Base-by-base conservation (phyloP, 139 green algal species). In the Auxenochlorella pyrenoidosa region DNA sequence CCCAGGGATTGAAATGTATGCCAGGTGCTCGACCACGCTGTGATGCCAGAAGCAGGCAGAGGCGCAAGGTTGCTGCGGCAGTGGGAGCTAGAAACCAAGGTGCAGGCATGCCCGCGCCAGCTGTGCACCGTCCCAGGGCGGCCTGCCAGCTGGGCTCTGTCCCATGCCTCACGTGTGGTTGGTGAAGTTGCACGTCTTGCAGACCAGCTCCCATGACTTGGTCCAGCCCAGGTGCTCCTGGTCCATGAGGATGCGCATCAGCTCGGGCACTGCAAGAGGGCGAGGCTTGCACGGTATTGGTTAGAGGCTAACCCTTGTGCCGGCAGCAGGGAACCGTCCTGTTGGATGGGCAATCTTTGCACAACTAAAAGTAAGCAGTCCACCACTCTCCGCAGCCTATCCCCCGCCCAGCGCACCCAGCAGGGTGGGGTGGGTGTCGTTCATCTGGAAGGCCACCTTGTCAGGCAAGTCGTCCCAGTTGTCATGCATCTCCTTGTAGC, bases 191-290 rank as follows among this genome's bases (percentile, higher is more conserved):
- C 98, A 98, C 36, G 96, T 94, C 90, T 95, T 93, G 60, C 73
- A 93, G 34, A 93, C 94, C 68, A 98, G 95, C 8, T 95, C 93
- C 98, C 98, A 99, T 38, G 94, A 89, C 88, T 96, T 93, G 75
- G 95, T 98, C 98, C 98, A 99, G 66, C 95, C 96, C 60, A 99
- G 90, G 38, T 90, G 89, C 88, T 99, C 89, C 58, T 98, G 94
- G 91, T 99, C 98, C 93, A 99, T 97, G 18, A 99, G 95, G 79
- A 99, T 65, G 26, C 98, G 94, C 98, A 99, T 99, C 65, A 99
- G 94, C 96, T 99, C 97, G 4, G 97, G 90, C 77, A 99, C 95
- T 36, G 90, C 96, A 38, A 26, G 36, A 26, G 26, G 30, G 79
- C 36, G 12, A 68, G 21, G 21, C 24, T 68, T 18, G 60, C 22